Base-by-base conservation (phyloP, 1,284 basidiomycete species). In the Puccinia hordei region DNA sequence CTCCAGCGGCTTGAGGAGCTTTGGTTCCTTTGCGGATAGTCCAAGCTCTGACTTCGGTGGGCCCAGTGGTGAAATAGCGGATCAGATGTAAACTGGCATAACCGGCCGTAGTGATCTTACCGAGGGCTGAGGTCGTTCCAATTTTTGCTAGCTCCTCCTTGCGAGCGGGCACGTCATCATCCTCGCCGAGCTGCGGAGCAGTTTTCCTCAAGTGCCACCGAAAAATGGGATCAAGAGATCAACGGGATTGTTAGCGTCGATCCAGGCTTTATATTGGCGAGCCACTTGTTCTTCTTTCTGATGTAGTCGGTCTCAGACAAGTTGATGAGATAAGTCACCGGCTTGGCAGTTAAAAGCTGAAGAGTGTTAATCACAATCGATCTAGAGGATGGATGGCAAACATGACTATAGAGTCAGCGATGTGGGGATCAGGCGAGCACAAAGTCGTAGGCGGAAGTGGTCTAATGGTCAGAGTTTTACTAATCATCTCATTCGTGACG, bases 221-320 rank as follows among this genome's bases (percentile, higher is more conserved):
- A 94, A 97, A 89, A 99, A 98, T 15, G 97, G 97, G 84, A 99
- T 98, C 83, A 99, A 90, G 33, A 90, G 89, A 85, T 99, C 97
- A 81, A 97, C 97, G 0, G 95, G 91, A 88, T 98, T 99, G 89
- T 98, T 90, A 85, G 91, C 89, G 87, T 99, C 95, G 85, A 99
- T 98, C 96, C 97, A 99, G 35, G 88, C 92, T 87, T 98, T 98
- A 99, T 99, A 88, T 98, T 98, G 33, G 95, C 89, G 38, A 99
- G 88, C 95, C 96, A 99, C 89, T 98, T 99, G 89, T 98, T 99
- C 91, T 98, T 99, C 88, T 97, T 98, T 82, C 97, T 91, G 81
- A 94, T 88, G 85, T 94, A 99, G 87, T 99, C 97, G 83, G 90
- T 90, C 87, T 99, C 96, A 82, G 93, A 95, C 75, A 99, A 88